Percentiles rank a stretch among this genome's conserved stretches.
Conservation (phyloP, 257 asterid species). For the Leonotis leonurus region DNA sequence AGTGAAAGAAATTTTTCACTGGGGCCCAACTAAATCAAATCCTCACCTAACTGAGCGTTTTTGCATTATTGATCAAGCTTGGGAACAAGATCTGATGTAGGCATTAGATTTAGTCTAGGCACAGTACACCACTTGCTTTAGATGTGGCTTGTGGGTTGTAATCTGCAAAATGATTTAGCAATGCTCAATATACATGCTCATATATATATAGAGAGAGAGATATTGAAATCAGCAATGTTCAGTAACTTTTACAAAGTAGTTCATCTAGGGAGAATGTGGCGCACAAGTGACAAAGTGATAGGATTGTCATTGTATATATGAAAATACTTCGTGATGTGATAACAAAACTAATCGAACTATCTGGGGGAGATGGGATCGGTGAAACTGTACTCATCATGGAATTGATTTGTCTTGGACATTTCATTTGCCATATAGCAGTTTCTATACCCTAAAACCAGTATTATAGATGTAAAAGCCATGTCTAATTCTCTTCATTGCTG, state of each 20-base stretch:
- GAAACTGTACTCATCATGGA: too few species aligned
- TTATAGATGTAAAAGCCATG: conserved; percentile 1
- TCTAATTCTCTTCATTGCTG: conserved; percentile 19
- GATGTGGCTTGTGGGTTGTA: neutral
- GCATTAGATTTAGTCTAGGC: neutral
- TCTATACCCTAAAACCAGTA: too few species aligned
- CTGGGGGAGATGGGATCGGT: too few species aligned
- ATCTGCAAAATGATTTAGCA: neutral
- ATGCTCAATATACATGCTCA: neutral
- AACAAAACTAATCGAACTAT: too few species aligned
- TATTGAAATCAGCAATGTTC: neutral
- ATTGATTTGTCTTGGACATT: too few species aligned
- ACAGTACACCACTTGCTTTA: neutral
- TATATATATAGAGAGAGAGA: too few species aligned
- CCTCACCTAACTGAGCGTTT: neutral
- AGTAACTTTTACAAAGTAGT: neutral
- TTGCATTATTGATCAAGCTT: neutral
- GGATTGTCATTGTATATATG: neutral
- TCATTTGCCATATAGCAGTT: too few species aligned
- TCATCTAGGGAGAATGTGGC: neutral
- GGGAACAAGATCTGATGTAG: neutral
- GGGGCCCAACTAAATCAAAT: neutral
- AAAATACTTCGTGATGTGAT: neutral
- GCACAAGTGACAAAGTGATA: neutral
- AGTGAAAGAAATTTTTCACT: neutral